Evolutionary conservation across 129 eudicot genomes (phyloP).

Genomic region (Pulicaria dysenterica): DNA sequence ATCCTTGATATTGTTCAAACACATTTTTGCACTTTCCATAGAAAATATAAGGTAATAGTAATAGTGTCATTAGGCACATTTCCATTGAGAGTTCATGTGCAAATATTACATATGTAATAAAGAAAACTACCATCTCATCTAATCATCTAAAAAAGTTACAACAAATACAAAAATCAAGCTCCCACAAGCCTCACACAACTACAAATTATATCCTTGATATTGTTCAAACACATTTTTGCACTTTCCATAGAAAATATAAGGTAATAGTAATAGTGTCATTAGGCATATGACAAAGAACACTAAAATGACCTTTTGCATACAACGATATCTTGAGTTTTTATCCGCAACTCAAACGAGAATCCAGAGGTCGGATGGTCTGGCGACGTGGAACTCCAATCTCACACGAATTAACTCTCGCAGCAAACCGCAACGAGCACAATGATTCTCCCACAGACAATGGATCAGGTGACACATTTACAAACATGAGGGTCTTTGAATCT

Average conservation of each 20-base stretch:
- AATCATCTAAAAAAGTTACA: slow-evolving; percentile 43
- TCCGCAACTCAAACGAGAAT: slow-evolving; percentile 63
- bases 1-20: slow-evolving; percentile 20
- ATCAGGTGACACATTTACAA: slow-evolving; percentile 67
- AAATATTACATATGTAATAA: slow-evolving; percentile 21
- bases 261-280: slow-evolving; percentile 20
- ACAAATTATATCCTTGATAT: slow-evolving; percentile 23
- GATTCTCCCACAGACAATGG: slow-evolving; percentile 57
- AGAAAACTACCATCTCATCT: neutral
- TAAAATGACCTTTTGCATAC: slow-evolving; percentile 5
- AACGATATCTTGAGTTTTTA: slow-evolving; percentile 7
- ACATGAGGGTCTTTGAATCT: slow-evolving; percentile 68
- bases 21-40: slow-evolving; percentile 21
- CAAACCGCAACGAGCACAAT: slow-evolving; percentile 56
- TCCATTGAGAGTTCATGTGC: slow-evolving; percentile 14
- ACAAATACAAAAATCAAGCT: slow-evolving; percentile 28
- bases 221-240: slow-evolving; percentile 25
- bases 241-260: slow-evolving; percentile 26
- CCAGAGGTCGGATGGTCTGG: slow-evolving; percentile 48
- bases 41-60: slow-evolving; percentile 21
- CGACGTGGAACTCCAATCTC: slow-evolving; percentile 70
- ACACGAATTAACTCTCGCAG: slow-evolving; percentile 64
- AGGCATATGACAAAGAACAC: slow-evolving; percentile 31
- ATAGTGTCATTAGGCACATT: slow-evolving; percentile 32
- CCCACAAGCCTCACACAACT: slow-evolving; percentile 32